Percentiles rank a stretch among this genome's conserved stretches.
Conservation (phyloP, 805 yeast genomes). For the Kodamaea sagamina region DNA sequence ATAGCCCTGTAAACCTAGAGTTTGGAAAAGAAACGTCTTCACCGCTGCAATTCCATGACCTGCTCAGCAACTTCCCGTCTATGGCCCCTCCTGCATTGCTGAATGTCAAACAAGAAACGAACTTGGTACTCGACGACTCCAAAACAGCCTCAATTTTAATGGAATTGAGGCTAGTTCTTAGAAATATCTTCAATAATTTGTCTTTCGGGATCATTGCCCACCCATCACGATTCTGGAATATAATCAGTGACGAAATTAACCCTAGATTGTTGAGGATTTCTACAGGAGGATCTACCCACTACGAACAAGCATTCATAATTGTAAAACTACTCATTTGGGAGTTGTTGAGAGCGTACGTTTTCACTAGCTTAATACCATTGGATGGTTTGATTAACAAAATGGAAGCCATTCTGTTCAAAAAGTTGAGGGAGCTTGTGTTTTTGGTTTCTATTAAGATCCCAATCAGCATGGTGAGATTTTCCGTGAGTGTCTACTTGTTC, state of each 20-base stretch:
- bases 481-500: conserved; percentile 20
- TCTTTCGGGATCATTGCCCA: neutral
- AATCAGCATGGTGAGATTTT: conserved; percentile 16
- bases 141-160: neutral
- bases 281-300: conserved; percentile 1
- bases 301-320: conserved; percentile 3
- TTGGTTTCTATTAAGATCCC: conserved; percentile 20
- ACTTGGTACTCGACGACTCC: neutral
- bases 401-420: conserved; percentile 15
- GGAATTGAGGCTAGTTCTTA: neutral
- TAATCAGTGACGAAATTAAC: conserved; percentile 3
- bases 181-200: neutral
- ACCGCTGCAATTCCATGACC: neutral
- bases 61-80: neutral
- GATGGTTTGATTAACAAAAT: conserved; percentile 1
- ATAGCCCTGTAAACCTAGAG: too few relatives aligned
- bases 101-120: neutral
- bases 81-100: neutral
- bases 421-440: conserved; percentile 11
- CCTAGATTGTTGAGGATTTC: neutral
- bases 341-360: conserved; percentile 13
- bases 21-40: neutral
- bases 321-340: conserved; percentile 20
- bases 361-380: conserved; percentile 9
- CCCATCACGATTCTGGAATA: neutral